Evolutionary conservation across 306 rosid genomes (phyloP).

Genomic region (Trifolium pratense): DNA sequence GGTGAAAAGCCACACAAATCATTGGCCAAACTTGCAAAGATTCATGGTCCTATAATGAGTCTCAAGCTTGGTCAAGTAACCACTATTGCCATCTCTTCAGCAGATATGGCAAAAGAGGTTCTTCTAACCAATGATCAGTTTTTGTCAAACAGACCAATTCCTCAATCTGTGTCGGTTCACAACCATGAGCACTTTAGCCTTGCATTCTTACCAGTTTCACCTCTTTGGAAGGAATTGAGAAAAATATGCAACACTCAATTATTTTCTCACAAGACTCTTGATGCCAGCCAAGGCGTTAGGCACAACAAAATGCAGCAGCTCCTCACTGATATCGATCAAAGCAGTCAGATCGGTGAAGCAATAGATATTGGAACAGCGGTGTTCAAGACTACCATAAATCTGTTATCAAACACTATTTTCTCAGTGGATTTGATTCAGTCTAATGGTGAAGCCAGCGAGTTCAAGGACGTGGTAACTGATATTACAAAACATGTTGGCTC

Average conservation of each 20-base stretch:
- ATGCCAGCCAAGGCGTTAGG: constrained; percentile 28
- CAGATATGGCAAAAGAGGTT: constrained; percentile 39
- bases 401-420: constrained; percentile 40
- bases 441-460: constrained; percentile 38
- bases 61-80: constrained; percentile 41
- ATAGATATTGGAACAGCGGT: constrained; percentile 35
- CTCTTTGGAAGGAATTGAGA: constrained; percentile 39
- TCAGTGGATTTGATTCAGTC: constrained; percentile 39
- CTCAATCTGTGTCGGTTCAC: constrained; percentile 32
- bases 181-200: constrained; percentile 35
- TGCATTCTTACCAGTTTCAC: constrained; percentile 38
- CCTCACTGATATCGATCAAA: constrained; percentile 4
- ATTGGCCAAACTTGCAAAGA: constrained; percentile 27
- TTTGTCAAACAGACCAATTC: constrained; percentile 36
- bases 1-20: constrained; percentile 37
- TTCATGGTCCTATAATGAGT: constrained; percentile 39
- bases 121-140: constrained; percentile 35
- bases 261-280: constrained; percentile 35
- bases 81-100: constrained; percentile 27
- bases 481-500: constrained; percentile 41
- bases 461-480: constrained; percentile 29
- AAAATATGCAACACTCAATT: constrained; percentile 36
- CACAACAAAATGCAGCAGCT: constrained; percentile 35
- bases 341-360: constrained; percentile 30
- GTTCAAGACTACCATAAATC: constrained; percentile 39